Percentiles rank a stretch among this genome's conserved stretches.
These are phyloP conservation scores for Candida ovalis DNA, from an alignment of 805 yeast genomes.

Conservation along the genomic window DNA sequence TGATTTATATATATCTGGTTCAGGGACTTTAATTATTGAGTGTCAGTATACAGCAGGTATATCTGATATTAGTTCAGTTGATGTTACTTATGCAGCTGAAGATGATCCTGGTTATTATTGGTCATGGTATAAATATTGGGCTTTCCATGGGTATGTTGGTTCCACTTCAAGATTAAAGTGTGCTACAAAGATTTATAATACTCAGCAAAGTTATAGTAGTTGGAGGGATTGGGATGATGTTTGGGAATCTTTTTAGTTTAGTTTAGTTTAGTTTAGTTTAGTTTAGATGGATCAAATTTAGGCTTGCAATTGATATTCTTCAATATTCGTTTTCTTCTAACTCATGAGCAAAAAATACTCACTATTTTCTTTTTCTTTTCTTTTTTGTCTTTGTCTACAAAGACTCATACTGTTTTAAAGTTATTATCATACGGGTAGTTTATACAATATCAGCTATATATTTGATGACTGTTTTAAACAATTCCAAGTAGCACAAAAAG, in stretches of 20 bases:
- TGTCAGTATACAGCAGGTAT: background rate
- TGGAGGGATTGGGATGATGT: constrained; percentile 1
- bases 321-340: no score
- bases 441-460: no score
- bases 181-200: background rate
- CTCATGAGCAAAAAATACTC: no score
- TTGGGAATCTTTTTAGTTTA: background rate
- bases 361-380: no score
- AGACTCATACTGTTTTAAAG: no score
- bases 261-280: no score
- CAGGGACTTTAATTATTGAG: background rate
- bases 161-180: background rate
- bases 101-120: background rate
- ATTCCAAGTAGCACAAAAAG: no score
- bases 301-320: background rate
- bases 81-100: background rate
- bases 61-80: background rate
- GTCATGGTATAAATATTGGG: background rate
- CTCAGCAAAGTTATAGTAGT: background rate
- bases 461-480: no score
- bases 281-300: background rate
- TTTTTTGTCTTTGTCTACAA: no score
- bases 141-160: background rate
- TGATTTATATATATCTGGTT: background rate
- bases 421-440: no score